Conservation (phyloP, 805 yeast genomes). For the Cyberlindnera meyerae region DNA sequence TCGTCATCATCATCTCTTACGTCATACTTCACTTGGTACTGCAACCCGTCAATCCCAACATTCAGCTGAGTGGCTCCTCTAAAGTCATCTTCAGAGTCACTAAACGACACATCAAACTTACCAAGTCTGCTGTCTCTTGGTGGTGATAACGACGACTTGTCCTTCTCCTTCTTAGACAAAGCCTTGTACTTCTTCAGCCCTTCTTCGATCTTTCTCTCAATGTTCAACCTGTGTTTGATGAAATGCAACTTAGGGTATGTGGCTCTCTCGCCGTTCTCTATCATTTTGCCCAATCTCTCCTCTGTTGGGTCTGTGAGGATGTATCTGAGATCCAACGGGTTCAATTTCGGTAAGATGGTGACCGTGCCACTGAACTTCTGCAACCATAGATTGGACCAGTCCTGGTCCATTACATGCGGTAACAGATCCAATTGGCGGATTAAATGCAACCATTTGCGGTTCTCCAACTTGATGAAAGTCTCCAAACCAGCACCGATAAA, state of each 20-base stretch:
- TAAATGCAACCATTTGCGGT: conserved; percentile 71
- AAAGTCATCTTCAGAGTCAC: conserved; percentile 12
- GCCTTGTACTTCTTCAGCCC: conserved; percentile 36
- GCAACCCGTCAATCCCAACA: conserved; percentile 8
- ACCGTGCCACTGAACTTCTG: conserved; percentile 73
- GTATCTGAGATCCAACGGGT: conserved; percentile 52
- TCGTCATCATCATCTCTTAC: conserved; percentile 8
- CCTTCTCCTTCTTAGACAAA: not conserved
- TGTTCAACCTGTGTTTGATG: conserved; percentile 54
- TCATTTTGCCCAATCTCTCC: conserved; percentile 48
- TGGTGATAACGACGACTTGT: not conserved
- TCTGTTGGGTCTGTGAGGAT: conserved; percentile 66
- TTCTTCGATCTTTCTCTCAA: conserved; percentile 59
- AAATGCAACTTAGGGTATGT: conserved; percentile 64
- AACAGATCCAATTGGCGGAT: conserved; percentile 59
- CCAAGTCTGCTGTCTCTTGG: not conserved
- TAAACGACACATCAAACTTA: not conserved
- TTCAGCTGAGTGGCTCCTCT: conserved; percentile 1
- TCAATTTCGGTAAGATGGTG: conserved; percentile 70
- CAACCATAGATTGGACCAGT: conserved; percentile 74
- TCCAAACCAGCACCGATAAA: conserved; percentile 69
- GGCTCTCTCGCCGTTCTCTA: conserved; percentile 57
- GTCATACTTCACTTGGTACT: conserved; percentile 15
- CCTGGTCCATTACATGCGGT: conserved; percentile 67
- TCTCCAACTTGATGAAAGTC: conserved; percentile 64